Base-by-base conservation (phyloP, 1,284 basidiomycete species). In the Erythrobasidium hasegawianum region DNA sequence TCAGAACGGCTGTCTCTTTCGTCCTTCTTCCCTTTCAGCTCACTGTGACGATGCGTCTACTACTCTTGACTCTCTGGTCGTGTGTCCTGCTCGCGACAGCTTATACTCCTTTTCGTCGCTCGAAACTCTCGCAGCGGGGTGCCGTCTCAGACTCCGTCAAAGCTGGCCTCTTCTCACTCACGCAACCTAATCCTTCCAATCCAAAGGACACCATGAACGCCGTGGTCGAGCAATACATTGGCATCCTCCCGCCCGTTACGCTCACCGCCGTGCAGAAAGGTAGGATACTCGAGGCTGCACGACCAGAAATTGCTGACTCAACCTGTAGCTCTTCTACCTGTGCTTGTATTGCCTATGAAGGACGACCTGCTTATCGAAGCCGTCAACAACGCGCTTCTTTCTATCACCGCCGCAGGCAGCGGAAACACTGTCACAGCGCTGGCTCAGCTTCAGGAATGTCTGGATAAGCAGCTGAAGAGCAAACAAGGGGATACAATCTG, bases 151-250 rank as follows among this genome's bases (percentile, higher is more conserved):
- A 53, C 50, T 20, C 50, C 3, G 22, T 29, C 50, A 3, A 29
- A 53, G n/a, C 50, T 53, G 50, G 50, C 20, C 20, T 27, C 18
- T 53, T 29, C 26, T 22, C 50, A 7, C 20, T 53, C 14, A 24
- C 50, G 9, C 50, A 29, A 7, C 20, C 50, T 20, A 20, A 22
- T 27, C n/a, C 16, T 8, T 16, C 16, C 50, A 29, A 53, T 26
- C 50, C 50, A 27, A 38, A 52, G 1, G 61, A 49, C 2, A 54
- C 65, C 5, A 55, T 39, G 33, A 67, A 70, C 61, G 64, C 69
- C 11, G 26, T 64, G 1, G 10, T 70, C 18, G 69, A 67, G 33
- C 65, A 70, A 43, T 70, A 67, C 40, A 56, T 64, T 13, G 69
- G 69, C 39, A 68, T 68, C 33, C 56, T 70, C n/a, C 69, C 69